A percentile compares a stretch with the other conserved stretches of the same genome.
These are phyloP conservation scores for Chlorella variabilis DNA, from an alignment of 163 green algal genomes.

Conservation along the genomic window DNA sequence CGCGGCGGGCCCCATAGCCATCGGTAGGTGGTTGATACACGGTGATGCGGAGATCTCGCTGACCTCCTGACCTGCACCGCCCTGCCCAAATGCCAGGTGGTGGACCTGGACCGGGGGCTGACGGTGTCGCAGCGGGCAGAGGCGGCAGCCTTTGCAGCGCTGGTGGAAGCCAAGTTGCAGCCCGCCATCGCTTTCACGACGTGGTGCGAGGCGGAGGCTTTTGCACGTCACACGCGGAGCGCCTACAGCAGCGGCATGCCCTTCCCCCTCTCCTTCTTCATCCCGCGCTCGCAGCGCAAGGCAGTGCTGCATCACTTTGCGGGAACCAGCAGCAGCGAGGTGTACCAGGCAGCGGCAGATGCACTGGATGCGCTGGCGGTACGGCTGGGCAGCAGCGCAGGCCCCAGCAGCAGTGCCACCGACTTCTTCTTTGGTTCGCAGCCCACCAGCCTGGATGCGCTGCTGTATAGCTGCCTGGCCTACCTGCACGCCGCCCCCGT, in stretches of 20 bases:
- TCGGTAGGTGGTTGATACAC: no score
- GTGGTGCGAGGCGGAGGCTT: slow-evolving; percentile 64
- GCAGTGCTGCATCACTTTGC: background rate
- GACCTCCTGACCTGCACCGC: no score
- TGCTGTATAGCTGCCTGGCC: slow-evolving; percentile 54
- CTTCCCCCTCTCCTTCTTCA: slow-evolving; percentile 53
- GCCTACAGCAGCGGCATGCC: slow-evolving; percentile 46
- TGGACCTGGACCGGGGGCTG: slow-evolving; percentile 37
- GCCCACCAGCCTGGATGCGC: slow-evolving; percentile 55
- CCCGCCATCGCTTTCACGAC: slow-evolving; percentile 58
- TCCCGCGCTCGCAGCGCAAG: slow-evolving; percentile 24
- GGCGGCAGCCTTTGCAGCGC: slow-evolving; percentile 40
- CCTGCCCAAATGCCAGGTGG: no score
- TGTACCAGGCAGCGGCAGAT: slow-evolving; percentile 42
- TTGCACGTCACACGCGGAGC: slow-evolving; percentile 42
- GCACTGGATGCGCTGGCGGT: slow-evolving; percentile 40
- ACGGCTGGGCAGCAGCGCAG: slow-evolving; percentile 10
- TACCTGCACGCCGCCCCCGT: slow-evolving; percentile 52
- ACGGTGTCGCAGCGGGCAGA: slow-evolving; percentile 12
- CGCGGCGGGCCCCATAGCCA: no score
- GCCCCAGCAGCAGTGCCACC: slow-evolving; percentile 3
- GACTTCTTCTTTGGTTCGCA: slow-evolving; percentile 55
- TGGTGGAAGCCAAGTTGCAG: slow-evolving; percentile 58
- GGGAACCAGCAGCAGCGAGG: background rate
- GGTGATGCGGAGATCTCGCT: no score